phyloP scores from a whole-genome alignment of 2,329 filamentous ascomycete genomes.

The Epichloe typhina region DNA sequence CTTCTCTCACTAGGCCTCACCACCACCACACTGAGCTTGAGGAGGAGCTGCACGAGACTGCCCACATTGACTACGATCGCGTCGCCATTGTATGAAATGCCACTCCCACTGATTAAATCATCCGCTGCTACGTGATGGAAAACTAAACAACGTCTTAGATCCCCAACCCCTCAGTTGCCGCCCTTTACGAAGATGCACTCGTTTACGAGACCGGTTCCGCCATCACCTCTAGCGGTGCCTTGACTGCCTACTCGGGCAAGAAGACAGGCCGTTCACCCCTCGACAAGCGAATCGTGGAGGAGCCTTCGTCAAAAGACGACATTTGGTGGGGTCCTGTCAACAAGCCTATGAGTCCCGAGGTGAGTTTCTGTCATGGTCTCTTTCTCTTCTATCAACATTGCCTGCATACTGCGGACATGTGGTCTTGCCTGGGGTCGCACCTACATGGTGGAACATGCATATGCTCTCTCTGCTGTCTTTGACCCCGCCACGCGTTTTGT shows the following conservation, averaged over 20 bases:
- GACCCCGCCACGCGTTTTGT: background rate
- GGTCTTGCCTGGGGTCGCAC: background rate
- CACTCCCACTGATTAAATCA: background rate
- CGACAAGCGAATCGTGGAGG: constrained; percentile 96
- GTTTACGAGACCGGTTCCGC: constrained; percentile 91
- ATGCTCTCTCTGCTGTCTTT: background rate
- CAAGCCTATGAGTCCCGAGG: constrained; percentile 95
- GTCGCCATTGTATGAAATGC: constrained; percentile 72
- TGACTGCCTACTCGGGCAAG: constrained; percentile 94
- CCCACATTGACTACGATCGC: constrained; percentile 97
- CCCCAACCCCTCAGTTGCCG: constrained; percentile 87
- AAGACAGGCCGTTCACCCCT: constrained; percentile 95
- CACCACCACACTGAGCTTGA: constrained; percentile 89
- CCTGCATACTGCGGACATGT: constrained; percentile 1
- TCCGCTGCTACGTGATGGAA: background rate
- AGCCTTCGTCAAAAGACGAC: constrained; percentile 75
- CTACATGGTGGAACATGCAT: background rate
- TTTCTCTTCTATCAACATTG: background rate
- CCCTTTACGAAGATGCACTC: constrained; percentile 97
- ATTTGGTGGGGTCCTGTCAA: constrained; percentile 99
- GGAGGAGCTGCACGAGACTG: constrained; percentile 92
- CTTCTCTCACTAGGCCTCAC: constrained; percentile 46
- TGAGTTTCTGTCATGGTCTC: constrained; percentile 32
- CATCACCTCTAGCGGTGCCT: constrained; percentile 87
- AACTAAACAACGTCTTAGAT: constrained; percentile 28